These are phyloP conservation scores for Sphagnum contortum DNA, from an alignment of 225 moss, liverwort and hornwort species.

Conservation along the genomic window DNA sequence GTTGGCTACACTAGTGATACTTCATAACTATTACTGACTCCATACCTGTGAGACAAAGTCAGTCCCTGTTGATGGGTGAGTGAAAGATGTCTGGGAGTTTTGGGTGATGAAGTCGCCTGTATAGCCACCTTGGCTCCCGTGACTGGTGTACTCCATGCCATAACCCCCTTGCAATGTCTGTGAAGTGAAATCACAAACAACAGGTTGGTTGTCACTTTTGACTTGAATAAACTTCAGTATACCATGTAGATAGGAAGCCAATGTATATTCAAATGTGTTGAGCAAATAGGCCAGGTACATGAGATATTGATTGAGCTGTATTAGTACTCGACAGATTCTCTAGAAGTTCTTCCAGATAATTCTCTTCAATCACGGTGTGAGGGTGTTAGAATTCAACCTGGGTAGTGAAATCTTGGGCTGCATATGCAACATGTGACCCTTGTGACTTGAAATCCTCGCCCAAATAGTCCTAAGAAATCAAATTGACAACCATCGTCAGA, in stretches of 20 bases:
- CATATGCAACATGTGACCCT: conserved; percentile 57
- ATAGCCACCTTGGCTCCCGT: conserved; percentile 44
- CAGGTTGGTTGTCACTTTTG: too few species aligned
- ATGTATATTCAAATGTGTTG: too few species aligned
- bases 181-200: not conserved
- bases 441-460: conserved; percentile 67
- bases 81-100: conserved; percentile 40
- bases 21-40: too few species aligned
- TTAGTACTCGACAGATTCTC: too few species aligned
- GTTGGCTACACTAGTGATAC: too few species aligned
- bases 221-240: too few species aligned
- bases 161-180: conserved; percentile 54
- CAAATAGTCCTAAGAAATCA: conserved; percentile 33
- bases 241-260: too few species aligned
- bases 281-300: too few species aligned
- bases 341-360: too few species aligned
- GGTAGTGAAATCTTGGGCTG: conserved; percentile 45
- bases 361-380: too few species aligned
- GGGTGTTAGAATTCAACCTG: conserved; percentile 17
- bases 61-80: conserved; percentile 31
- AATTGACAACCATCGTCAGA: too few species aligned
- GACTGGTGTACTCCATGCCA: conserved; percentile 52
- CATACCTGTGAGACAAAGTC: conserved; percentile 51
- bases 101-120: conserved; percentile 48
- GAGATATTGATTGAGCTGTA: too few species aligned